These are phyloP conservation scores for Helicostylum pulchrum DNA, from an alignment of 192 early-diverging fungal genomes.

Conservation along the genomic window DNA sequence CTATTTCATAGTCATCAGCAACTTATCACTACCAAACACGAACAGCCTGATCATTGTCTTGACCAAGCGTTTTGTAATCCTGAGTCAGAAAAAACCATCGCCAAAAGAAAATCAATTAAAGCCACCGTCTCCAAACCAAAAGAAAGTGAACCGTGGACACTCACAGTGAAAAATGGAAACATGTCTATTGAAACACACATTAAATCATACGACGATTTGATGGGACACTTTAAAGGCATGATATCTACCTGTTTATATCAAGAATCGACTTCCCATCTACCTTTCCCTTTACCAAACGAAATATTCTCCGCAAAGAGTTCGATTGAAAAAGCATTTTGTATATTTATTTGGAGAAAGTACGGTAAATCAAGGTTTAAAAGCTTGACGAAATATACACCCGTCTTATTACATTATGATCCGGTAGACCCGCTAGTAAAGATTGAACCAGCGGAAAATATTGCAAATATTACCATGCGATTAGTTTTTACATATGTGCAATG, in stretches of 20 bases:
- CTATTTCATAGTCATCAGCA: too few relatives aligned
- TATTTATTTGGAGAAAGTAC: constrained; percentile 1
- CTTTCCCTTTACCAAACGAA: neutral
- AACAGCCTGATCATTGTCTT: too few relatives aligned
- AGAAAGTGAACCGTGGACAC: constrained; percentile 1
- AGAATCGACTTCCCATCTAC: neutral
- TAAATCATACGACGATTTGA: neutral
- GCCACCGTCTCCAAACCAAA: neutral
- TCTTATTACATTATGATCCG: neutral
- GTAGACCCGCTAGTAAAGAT: neutral
- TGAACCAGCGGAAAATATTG: neutral
- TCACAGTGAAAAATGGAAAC: constrained; percentile 8
- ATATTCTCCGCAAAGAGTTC: neutral
- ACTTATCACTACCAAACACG: too few relatives aligned
- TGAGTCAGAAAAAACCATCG: neutral
- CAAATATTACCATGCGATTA: neutral
- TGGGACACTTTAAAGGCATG: neutral
- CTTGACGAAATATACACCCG: neutral
- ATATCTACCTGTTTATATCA: neutral
- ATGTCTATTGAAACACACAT: neutral
- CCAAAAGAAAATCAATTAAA: neutral
- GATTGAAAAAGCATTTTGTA: neutral
- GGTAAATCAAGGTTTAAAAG: constrained; percentile 2
- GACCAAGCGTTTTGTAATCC: too few relatives aligned
- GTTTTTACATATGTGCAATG: constrained; percentile 2